phyloP scores from a whole-genome alignment of 78 protist species.

The Neovahlkampfia damariscottae region DNA sequence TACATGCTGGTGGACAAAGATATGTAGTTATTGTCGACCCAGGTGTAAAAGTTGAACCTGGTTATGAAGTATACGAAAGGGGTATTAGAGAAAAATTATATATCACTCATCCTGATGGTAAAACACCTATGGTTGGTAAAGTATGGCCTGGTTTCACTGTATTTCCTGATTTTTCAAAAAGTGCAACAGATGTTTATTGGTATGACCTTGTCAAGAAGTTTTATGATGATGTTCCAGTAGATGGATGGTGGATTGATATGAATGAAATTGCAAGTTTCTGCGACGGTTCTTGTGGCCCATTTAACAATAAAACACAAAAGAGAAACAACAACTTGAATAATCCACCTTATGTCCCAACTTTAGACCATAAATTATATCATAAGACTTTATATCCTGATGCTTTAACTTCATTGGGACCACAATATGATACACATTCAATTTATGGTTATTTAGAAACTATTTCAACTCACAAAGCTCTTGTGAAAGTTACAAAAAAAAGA shows the following conservation, averaged over 20 bases:
- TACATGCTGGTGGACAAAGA: neutral
- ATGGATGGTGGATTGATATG: constrained; percentile 97
- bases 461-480: constrained; percentile 47
- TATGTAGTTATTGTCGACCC: constrained; percentile 95
- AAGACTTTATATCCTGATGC: neutral
- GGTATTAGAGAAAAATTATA: constrained; percentile 51
- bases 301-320: constrained; percentile 65
- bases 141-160: constrained; percentile 94
- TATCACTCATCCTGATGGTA: constrained; percentile 52
- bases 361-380: neutral
- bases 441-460: constrained; percentile 62
- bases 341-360: neutral
- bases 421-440: constrained; percentile 91
- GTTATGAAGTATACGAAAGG: constrained; percentile 69
- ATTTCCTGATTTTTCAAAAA: constrained; percentile 79
- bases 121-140: constrained; percentile 75
- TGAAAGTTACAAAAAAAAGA: constrained; percentile 45
- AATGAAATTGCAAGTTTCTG: constrained; percentile 95
- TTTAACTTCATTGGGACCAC: neutral
- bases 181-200: constrained; percentile 83
- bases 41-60: constrained; percentile 77
- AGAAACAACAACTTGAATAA: constrained; percentile 59
- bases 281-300: constrained; percentile 91
- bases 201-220: constrained; percentile 37
- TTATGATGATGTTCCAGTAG: constrained; percentile 62